Evolutionary conservation across 345 rosid species (phyloP).

Genomic region (Boechera divaricarpa): DNA sequence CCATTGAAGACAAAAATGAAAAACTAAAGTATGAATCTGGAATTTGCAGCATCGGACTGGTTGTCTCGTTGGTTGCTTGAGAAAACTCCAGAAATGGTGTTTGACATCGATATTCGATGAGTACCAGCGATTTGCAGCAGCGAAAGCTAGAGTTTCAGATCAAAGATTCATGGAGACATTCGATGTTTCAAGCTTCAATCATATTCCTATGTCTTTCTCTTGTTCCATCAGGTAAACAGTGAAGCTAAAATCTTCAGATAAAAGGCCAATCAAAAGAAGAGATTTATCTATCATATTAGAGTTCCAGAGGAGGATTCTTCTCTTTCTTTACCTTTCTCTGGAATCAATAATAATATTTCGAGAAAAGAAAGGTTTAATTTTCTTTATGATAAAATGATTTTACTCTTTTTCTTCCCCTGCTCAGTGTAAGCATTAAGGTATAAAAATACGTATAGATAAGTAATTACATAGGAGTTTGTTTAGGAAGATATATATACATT

Average conservation of each 20-base stretch:
- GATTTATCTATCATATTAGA: conserved; percentile 17
- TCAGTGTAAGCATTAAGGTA: conserved; percentile 37
- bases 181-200: conserved; percentile 79
- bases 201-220: conserved; percentile 76
- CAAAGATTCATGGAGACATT: conserved; percentile 96
- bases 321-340: conserved; percentile 37
- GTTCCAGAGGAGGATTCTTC: conserved; percentile 36
- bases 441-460: conserved; percentile 17
- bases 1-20: neutral
- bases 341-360: conserved; percentile 33
- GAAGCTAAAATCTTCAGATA: conserved; percentile 15
- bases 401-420: neutral
- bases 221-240: conserved; percentile 57
- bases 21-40: neutral
- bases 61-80: conserved; percentile 88
- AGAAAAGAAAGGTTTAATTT: conserved; percentile 5
- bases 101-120: conserved; percentile 88
- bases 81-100: conserved; percentile 92
- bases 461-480: neutral
- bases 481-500: conserved; percentile 4
- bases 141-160: conserved; percentile 92
- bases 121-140: conserved; percentile 93
- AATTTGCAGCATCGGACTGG: conserved; percentile 89
- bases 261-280: conserved; percentile 7
- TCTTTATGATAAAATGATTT: conserved; percentile 2